Percentiles rank a stretch among this genome's conserved stretches.
These are phyloP conservation scores for Paecilomyces variotii DNA, from an alignment of 2,329 filamentous ascomycete genomes.

Conservation along the genomic window DNA sequence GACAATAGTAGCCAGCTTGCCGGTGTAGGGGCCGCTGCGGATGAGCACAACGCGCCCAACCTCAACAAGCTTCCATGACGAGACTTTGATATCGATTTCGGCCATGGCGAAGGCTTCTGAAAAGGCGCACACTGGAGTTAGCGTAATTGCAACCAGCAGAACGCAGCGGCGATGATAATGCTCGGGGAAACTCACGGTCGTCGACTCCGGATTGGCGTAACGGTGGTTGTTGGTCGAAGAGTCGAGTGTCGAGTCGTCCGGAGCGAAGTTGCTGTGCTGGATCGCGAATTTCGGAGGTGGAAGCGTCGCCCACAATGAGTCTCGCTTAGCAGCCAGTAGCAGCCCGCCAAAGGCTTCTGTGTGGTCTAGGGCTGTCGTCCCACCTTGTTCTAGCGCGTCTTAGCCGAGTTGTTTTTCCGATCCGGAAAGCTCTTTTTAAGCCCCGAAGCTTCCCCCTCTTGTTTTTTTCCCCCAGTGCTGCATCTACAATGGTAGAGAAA, in stretches of 20 bases:
- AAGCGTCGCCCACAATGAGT: constrained; percentile 26
- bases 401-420: constrained; percentile 17
- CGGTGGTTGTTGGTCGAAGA: constrained; percentile 33
- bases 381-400: neutral
- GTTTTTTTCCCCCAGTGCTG: constrained; percentile 12
- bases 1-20: constrained; percentile 87
- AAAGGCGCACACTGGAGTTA: constrained; percentile 10
- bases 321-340: constrained; percentile 35
- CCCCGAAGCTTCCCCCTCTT: constrained; percentile 5
- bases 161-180: constrained; percentile 1
- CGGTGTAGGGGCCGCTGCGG: constrained; percentile 70
- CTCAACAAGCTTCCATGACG: constrained; percentile 93
- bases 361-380: constrained; percentile 28
- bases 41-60: constrained; percentile 95
- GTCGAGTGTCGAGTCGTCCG: constrained; percentile 30
- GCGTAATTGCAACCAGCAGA: constrained; percentile 1
- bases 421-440: constrained; percentile 13
- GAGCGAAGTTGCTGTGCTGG: constrained; percentile 20
- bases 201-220: constrained; percentile 29
- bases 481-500: neutral
- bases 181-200: constrained; percentile 31
- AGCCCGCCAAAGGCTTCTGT: constrained; percentile 11
- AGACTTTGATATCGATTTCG: constrained; percentile 72
- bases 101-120: constrained; percentile 65
- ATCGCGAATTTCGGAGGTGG: constrained; percentile 33